Conservation (phyloP, 2,329 filamentous ascomycete species). For the Thielaviopsis euricoi region DNA sequence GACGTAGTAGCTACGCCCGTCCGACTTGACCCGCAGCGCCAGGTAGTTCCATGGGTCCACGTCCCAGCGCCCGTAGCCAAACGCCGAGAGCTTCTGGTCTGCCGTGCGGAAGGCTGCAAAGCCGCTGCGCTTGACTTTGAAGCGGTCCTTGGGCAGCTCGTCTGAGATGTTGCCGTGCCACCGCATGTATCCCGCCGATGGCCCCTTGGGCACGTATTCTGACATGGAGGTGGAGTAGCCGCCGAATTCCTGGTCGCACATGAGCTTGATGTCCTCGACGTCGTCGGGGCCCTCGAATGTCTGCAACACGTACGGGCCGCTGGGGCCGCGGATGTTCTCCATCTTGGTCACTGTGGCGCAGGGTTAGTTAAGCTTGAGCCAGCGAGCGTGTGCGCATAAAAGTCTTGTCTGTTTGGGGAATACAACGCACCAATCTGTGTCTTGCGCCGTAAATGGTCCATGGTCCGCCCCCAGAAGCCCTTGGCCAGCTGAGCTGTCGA, state of each 20-base stretch:
- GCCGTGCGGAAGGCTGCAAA: conserved; percentile 83
- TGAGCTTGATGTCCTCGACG: conserved; percentile 47
- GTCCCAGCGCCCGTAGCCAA: conserved; percentile 74
- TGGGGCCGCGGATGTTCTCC: conserved; percentile 50
- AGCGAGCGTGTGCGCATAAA: not conserved
- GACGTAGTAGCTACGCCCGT: conserved; percentile 82
- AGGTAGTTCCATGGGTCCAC: conserved; percentile 81
- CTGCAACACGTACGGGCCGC: conserved; percentile 46
- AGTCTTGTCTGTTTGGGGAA: not conserved
- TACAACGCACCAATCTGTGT: conserved; percentile 33
- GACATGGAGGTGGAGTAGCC: conserved; percentile 65
- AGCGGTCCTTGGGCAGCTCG: conserved; percentile 56
- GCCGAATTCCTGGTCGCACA: conserved; percentile 76
- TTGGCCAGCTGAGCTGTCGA: conserved; percentile 24
- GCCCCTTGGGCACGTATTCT: conserved; percentile 34
- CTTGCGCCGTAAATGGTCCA: conserved; percentile 42
- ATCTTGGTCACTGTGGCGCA: conserved; percentile 41
- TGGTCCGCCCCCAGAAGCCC: conserved; percentile 40
- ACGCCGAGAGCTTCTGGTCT: conserved; percentile 62
- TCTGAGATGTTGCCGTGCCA: conserved; percentile 86
- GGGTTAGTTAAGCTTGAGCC: not conserved
- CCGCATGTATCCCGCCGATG: conserved; percentile 37
- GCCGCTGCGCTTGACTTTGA: conserved; percentile 61
- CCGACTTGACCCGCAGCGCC: conserved; percentile 74
- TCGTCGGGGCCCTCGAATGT: conserved; percentile 38